Conservation (phyloP, 352 stramenopile genomes). For the Pythium phragmiticola region DNA sequence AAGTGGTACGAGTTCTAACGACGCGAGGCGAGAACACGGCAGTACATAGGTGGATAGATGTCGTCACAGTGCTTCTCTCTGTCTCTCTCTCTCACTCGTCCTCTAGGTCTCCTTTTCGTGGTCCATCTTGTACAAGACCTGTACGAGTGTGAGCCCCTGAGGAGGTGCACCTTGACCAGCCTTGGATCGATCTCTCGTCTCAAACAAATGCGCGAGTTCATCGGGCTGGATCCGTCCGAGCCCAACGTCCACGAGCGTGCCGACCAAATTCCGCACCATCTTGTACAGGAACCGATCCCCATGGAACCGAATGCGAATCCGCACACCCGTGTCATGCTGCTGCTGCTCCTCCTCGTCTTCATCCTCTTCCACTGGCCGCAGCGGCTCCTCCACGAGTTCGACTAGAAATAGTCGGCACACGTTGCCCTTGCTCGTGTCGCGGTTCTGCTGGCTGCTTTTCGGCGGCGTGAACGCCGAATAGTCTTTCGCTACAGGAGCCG, state of each 20-base stretch:
- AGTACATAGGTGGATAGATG: no score
- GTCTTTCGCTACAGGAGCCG: slow-evolving; percentile 41
- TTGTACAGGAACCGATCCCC: slow-evolving; percentile 84
- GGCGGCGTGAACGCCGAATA: slow-evolving; percentile 69
- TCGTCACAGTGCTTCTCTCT: no score
- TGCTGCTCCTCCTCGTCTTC: slow-evolving; percentile 29
- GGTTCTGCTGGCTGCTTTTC: slow-evolving; percentile 32
- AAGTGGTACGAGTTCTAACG: slow-evolving; percentile 86
- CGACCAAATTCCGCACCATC: slow-evolving; percentile 84
- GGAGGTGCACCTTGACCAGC: slow-evolving; percentile 68
- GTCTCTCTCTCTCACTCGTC: not conserved
- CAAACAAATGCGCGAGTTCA: slow-evolving; percentile 45
- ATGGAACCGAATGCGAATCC: slow-evolving; percentile 52
- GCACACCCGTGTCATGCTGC: slow-evolving; percentile 18
- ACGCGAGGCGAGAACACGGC: not conserved
- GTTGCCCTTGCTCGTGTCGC: slow-evolving; percentile 42
- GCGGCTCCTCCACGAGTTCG: slow-evolving; percentile 32
- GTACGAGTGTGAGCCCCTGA: slow-evolving; percentile 56
- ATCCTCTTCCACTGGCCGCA: slow-evolving; percentile 10
- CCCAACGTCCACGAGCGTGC: slow-evolving; percentile 75
- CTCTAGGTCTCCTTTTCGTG: not conserved
- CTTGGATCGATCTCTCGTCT: slow-evolving; percentile 45
- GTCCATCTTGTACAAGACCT: slow-evolving; percentile 19
- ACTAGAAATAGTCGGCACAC: slow-evolving; percentile 48
- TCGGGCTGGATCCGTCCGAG: slow-evolving; percentile 43